Evolutionary conservation across 2,329 filamentous ascomycete genomes (phyloP).

Genomic region (Xylaria polymorpha): DNA sequence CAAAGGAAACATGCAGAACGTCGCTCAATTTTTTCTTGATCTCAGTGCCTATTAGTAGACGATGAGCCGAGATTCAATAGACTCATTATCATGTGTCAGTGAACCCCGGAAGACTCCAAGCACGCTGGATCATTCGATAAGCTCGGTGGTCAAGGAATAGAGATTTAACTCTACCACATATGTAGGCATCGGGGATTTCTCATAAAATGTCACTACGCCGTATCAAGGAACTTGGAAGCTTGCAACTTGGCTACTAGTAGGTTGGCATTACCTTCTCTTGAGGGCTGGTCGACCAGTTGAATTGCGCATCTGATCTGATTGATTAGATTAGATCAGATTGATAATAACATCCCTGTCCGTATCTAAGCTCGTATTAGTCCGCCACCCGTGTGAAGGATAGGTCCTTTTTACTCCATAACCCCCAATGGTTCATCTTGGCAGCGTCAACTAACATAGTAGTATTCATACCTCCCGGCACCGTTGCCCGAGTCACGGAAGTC

Average conservation of each 20-base stretch:
- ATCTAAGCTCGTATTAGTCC: slow-evolving; percentile 6
- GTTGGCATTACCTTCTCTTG: slow-evolving; percentile 17
- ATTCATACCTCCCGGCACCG: neutral
- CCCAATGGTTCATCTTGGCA: slow-evolving; percentile 17
- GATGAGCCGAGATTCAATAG: slow-evolving; percentile 12
- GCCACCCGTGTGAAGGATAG: neutral
- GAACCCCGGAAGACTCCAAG: neutral
- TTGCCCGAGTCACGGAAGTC: neutral
- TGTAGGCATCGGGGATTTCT: neutral
- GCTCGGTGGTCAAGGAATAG: neutral
- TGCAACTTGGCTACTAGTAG: slow-evolving; percentile 6
- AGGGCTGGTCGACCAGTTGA: neutral
- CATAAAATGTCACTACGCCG: neutral
- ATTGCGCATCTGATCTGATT: slow-evolving; percentile 27
- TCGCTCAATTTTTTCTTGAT: neutral
- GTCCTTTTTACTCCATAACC: neutral
- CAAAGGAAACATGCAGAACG: neutral
- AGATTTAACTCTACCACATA: neutral
- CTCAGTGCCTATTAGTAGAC: no score
- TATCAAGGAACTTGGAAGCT: neutral
- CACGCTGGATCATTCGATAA: neutral
- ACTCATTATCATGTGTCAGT: neutral
- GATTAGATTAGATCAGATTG: slow-evolving; percentile 38
- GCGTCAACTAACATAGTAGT: neutral
- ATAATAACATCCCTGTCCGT: slow-evolving; percentile 14